These are phyloP conservation scores for Hypsizygus marmoreus DNA, from an alignment of 768 basidiomycete genomes.

Conservation along the genomic window DNA sequence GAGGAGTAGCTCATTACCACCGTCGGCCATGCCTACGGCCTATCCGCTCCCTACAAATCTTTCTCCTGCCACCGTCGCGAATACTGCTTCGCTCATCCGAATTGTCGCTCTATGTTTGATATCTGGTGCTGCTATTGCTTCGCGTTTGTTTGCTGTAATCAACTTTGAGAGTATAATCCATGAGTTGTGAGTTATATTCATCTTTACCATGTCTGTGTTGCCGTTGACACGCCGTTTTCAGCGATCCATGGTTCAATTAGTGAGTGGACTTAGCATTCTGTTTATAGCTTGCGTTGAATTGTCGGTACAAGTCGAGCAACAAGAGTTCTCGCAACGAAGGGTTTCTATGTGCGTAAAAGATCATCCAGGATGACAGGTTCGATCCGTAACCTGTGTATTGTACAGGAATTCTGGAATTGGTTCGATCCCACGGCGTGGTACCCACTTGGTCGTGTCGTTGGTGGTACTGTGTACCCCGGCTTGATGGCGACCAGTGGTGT, in stretches of 20 bases:
- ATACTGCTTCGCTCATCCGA: slow-evolving; percentile 88
- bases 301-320: slow-evolving; percentile 77
- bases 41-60: slow-evolving; percentile 72
- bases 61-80: slow-evolving; percentile 72
- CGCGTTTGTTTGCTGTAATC: slow-evolving; percentile 94
- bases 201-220: slow-evolving; percentile 1
- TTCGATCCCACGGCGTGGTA: slow-evolving; percentile 99
- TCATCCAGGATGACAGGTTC: background rate
- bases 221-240: slow-evolving; percentile 30
- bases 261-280: slow-evolving; percentile 45
- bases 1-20: slow-evolving; percentile 12
- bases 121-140: slow-evolving; percentile 92
- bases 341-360: slow-evolving; percentile 80
- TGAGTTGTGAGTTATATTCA: slow-evolving; percentile 77
- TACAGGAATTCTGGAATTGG: slow-evolving; percentile 99
- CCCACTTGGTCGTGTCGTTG: slow-evolving; percentile 96
- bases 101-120: slow-evolving; percentile 90
- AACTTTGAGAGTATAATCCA: slow-evolving; percentile 99
- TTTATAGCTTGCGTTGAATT: slow-evolving; percentile 16
- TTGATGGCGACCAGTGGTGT: slow-evolving; percentile 98
- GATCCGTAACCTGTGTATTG: background rate
- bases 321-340: slow-evolving; percentile 83
- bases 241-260: slow-evolving; percentile 99
- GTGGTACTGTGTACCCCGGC: slow-evolving; percentile 97
- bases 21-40: slow-evolving; percentile 68